Conservation (phyloP, 177 flowering plant genomes). For the Tripterygium wilfordii region DNA sequence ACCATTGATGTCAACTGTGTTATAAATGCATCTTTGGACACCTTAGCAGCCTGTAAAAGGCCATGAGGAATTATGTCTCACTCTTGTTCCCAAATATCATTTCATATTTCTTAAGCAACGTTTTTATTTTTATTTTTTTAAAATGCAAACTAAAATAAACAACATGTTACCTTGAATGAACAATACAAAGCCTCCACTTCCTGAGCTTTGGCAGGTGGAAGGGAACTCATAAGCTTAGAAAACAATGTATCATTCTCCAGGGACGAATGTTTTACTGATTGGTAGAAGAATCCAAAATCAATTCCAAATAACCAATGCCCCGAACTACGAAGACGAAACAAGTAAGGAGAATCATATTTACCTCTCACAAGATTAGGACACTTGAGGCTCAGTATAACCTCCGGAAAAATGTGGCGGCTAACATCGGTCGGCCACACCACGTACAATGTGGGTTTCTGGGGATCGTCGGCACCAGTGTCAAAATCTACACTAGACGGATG, state of each 20-base stretch:
- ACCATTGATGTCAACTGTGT: constrained; percentile 27
- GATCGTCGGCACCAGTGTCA: constrained; percentile 60
- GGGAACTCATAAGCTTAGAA: constrained; percentile 25
- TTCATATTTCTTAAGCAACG: too few species aligned
- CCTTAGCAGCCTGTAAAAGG: constrained; percentile 33
- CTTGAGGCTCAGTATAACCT: constrained; percentile 52
- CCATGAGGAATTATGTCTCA: neutral
- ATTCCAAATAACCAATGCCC: neutral
- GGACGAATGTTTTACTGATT: constrained; percentile 1
- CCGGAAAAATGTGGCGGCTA: constrained; percentile 55
- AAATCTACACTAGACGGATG: constrained; percentile 34
- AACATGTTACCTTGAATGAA: constrained; percentile 39
- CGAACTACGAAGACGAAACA: neutral
- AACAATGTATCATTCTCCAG: constrained; percentile 25
- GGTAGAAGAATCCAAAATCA: neutral
- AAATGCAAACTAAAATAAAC: too few species aligned
- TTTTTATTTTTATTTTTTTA: too few species aligned
- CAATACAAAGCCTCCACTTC: constrained; percentile 19
- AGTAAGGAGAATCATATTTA: constrained; percentile 5
- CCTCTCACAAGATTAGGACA: constrained; percentile 19
- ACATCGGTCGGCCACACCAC: constrained; percentile 50
- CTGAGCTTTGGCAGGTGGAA: constrained; percentile 22
- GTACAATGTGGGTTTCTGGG: constrained; percentile 41
- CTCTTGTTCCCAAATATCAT: neutral
- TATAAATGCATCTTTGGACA: constrained; percentile 35